Evolutionary conservation across 208 protist genomes (phyloP).

Genomic region (Sergeia podlipaevii): DNA sequence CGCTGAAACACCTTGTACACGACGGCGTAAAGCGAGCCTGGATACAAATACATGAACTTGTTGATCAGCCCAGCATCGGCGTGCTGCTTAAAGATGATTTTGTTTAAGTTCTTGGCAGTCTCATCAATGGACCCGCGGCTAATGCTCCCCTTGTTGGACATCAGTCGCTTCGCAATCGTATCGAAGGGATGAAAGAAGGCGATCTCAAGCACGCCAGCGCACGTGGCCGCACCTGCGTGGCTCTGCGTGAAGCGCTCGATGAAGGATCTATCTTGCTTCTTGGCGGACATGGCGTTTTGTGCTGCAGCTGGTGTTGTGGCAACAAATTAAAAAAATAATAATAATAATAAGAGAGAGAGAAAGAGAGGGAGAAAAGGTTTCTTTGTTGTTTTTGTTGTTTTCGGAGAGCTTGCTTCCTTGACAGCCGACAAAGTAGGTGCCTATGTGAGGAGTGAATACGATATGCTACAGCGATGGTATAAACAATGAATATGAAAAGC

Average conservation of each 20-base stretch:
- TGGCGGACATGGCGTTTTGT: conserved; percentile 17
- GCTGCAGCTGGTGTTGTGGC: not conserved
- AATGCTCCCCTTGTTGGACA: conserved; percentile 69
- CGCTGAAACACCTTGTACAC: conserved; percentile 91
- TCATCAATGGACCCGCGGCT: conserved; percentile 26
- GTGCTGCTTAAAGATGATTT: conserved; percentile 75
- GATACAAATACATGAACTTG: conserved; percentile 86
- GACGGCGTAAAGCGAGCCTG: conserved; percentile 83
- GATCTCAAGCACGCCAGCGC: conserved; percentile 80
- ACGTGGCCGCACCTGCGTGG: conserved; percentile 62
- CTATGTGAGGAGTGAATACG: no score
- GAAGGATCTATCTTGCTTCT: conserved; percentile 31
- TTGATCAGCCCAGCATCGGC: conserved; percentile 37
- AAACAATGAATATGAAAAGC: no score
- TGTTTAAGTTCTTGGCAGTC: conserved; percentile 62
- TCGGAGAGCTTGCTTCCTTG: no score
- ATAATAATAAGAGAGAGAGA: conserved; percentile 1
- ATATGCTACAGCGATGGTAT: no score
- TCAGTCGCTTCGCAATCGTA: conserved; percentile 87
- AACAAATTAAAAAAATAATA: not conserved
- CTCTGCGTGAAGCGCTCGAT: conserved; percentile 32
- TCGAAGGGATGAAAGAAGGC: conserved; percentile 89
- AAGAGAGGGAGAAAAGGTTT: conserved; percentile 6
- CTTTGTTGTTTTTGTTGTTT: no score
- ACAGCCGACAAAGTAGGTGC: no score